phyloP scores from a whole-genome alignment of 78 protist species.

The Emiliania huxleyi region DNA sequence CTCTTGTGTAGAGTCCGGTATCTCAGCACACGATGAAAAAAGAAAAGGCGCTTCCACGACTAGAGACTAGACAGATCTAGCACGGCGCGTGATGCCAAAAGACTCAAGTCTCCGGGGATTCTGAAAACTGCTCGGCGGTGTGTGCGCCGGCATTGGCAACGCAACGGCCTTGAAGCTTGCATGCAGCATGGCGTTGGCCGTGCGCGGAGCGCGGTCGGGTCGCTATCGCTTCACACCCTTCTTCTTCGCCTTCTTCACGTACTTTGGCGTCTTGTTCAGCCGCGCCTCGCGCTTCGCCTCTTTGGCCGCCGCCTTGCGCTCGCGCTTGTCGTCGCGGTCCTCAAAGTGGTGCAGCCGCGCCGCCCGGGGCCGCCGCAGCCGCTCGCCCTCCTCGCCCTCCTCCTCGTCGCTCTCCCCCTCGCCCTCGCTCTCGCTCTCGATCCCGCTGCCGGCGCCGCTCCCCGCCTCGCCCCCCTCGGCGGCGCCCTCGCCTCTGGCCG shows the following conservation, averaged over 20 bases:
- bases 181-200: too few species aligned
- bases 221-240: not conserved
- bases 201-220: too few species aligned
- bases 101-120: too few species aligned
- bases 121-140: too few species aligned
- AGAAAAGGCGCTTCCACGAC: too few species aligned
- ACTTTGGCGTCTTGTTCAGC: not conserved
- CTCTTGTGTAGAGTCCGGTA: too few species aligned
- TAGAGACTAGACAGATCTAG: too few species aligned
- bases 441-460: not conserved
- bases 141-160: too few species aligned
- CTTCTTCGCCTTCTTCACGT: not conserved
- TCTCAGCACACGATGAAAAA: too few species aligned
- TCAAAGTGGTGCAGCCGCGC: not conserved
- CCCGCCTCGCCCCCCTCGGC: not conserved
- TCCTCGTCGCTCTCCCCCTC: not conserved
- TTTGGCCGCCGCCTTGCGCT: not conserved
- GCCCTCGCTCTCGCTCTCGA: not conserved
- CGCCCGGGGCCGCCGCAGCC: not conserved
- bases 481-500: not conserved
- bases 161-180: too few species aligned
- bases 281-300: constrained; percentile 16
- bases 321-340: not conserved
- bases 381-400: not conserved
- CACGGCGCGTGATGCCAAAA: too few species aligned